phyloP scores from a whole-genome alignment of 768 basidiomycete genomes.

The Aureoboletus auriporus region DNA sequence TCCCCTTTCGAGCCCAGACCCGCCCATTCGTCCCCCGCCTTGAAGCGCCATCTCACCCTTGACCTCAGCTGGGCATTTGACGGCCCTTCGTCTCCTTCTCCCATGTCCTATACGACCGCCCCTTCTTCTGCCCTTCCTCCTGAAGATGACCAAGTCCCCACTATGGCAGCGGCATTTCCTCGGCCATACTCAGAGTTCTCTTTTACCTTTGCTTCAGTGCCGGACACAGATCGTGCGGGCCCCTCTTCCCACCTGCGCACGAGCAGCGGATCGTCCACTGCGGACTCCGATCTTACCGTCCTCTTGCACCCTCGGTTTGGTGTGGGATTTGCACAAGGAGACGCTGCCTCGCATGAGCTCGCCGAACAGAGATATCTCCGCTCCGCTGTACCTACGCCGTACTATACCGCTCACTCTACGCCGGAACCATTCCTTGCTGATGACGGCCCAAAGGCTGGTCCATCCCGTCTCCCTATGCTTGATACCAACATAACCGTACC shows the following conservation, averaged over 20 bases:
- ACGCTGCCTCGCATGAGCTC: slow-evolving; percentile 5
- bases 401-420: slow-evolving; percentile 30
- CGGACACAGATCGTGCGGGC: slow-evolving; percentile 1
- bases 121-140: slow-evolving; percentile 8
- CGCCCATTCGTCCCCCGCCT: background rate
- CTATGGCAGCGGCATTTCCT: slow-evolving; percentile 3
- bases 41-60: slow-evolving; percentile 15
- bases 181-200: slow-evolving; percentile 1
- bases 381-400: slow-evolving; percentile 25
- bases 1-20: slow-evolving; percentile 22
- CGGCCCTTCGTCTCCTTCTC: slow-evolving; percentile 15
- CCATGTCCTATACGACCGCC: slow-evolving; percentile 23
- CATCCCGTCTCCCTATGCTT: slow-evolving; percentile 24
- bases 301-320: slow-evolving; percentile 7
- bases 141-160: slow-evolving; percentile 7
- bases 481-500: slow-evolving; percentile 15
- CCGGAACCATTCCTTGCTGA: slow-evolving; percentile 22
- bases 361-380: slow-evolving; percentile 17
- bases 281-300: slow-evolving; percentile 21
- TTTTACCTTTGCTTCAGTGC: slow-evolving; percentile 8
- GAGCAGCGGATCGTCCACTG: slow-evolving; percentile 13
- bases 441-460: slow-evolving; percentile 20
- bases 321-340: slow-evolving; percentile 12
- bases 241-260: slow-evolving; percentile 2
- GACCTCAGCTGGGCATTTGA: slow-evolving; percentile 20